Conservation (phyloP, 331 rosid species). For the Quercus tomentella region DNA sequence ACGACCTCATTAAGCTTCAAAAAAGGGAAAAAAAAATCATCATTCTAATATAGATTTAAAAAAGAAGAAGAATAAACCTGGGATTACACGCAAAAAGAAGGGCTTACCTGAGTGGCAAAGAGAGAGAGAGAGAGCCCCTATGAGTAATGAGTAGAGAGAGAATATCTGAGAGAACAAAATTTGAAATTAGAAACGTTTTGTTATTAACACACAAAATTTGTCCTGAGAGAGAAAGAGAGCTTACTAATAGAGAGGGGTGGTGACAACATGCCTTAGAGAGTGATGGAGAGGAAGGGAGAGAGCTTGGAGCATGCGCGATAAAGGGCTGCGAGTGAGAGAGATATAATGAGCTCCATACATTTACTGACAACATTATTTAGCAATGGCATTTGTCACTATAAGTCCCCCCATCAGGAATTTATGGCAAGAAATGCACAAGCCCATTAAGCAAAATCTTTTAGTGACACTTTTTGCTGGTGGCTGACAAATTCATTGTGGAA, state of each 20-base stretch:
- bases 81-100: neutral
- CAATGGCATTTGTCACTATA: neutral
- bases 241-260: conserved; percentile 34
- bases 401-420: neutral
- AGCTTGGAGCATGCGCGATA: conserved; percentile 4
- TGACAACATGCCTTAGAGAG: conserved; percentile 19
- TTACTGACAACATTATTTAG: neutral
- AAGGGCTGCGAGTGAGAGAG: conserved; percentile 31
- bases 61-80: neutral
- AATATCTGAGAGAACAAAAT: conserved; percentile 31
- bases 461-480: neutral
- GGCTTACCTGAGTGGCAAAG: conserved; percentile 16
- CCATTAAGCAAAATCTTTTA: neutral
- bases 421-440: neutral
- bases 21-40: neutral
- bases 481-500: neutral
- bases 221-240: conserved; percentile 4
- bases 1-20: neutral
- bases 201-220: neutral
- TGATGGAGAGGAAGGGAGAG: conserved; percentile 7
- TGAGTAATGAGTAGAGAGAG: conserved; percentile 26
- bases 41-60: neutral
- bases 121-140: conserved; percentile 33
- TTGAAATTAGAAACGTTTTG: conserved; percentile 3
- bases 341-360: neutral